phyloP scores from a whole-genome alignment of 1,139 yeast species.

The Yamadazyma epiphylla region DNA sequence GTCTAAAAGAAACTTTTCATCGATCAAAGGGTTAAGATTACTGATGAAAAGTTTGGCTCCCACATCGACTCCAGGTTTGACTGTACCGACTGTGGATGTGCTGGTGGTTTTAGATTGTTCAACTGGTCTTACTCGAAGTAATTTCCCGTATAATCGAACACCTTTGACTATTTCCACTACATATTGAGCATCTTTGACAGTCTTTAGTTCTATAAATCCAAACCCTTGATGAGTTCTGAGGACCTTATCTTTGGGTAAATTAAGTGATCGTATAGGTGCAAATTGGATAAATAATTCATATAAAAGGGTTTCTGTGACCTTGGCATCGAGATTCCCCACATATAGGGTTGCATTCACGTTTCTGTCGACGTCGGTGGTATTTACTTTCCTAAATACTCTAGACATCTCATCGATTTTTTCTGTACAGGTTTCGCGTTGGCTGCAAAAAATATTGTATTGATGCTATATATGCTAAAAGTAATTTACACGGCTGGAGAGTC shows the following conservation, averaged over 20 bases:
- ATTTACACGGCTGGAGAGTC: too few relatives aligned
- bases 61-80: slow-evolving; percentile 31
- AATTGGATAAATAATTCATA: slow-evolving; percentile 85
- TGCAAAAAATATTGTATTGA: too few relatives aligned
- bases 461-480: too few relatives aligned
- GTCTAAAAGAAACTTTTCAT: slow-evolving; percentile 51
- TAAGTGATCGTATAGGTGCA: slow-evolving; percentile 69
- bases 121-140: slow-evolving; percentile 43
- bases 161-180: slow-evolving; percentile 61
- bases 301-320: slow-evolving; percentile 62
- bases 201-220: slow-evolving; percentile 77
- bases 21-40: slow-evolving; percentile 67
- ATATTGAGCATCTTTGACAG: slow-evolving; percentile 65
- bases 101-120: slow-evolving; percentile 8
- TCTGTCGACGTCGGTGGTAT: slow-evolving; percentile 36
- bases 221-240: slow-evolving; percentile 75
- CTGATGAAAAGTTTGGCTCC: slow-evolving; percentile 79
- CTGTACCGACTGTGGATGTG: slow-evolving; percentile 1
- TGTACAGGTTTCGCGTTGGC: too few relatives aligned
- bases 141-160: slow-evolving; percentile 60
- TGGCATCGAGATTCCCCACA: slow-evolving; percentile 78
- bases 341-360: slow-evolving; percentile 70
- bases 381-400: slow-evolving; percentile 28
- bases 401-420: too few relatives aligned
- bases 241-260: slow-evolving; percentile 78